Base-by-base conservation (phyloP, 805 yeast species). In the Nakazawaea ernobii region DNA sequence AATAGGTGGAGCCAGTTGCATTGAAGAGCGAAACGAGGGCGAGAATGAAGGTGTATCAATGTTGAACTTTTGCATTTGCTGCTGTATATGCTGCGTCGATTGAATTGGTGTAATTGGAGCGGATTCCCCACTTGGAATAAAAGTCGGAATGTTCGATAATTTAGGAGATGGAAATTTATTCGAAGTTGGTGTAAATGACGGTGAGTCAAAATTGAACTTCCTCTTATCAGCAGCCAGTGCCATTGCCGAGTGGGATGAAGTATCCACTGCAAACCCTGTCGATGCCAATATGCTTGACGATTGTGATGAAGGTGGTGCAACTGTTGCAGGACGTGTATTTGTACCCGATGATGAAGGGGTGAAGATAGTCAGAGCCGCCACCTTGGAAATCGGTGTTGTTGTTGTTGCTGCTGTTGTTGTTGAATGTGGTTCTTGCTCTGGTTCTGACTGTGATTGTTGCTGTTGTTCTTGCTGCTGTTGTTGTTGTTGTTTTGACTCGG, bases 161-260 rank as follows among this genome's bases (percentile, higher is more conserved):
- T 71, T 71, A 2, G 82, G 81, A 11, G 81, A 75, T 51, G 77
- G 58, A 52, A 74, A 72, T 53, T 74, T 75, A 43, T 59, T 55
- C 50, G 29, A 24, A 15, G 56, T 49, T 6, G 87, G 84, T 2
- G 75, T 75, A 52, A 79, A 78, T 2, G 82, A 67, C 0, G 84
- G 80, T 4, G 69, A 62, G 44, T 79, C 79, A 10, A 78, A 73
- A 52, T 79, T 80, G 58, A 80, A 46, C 30, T 38, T 51, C 15
- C 39, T 14, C 37, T 46, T 42, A 2, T 39, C 36, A 10, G 45
- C 33, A 37, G 37, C 29, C 15, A 27, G 37, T 24, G 28, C 6
- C 9, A 47, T 35, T 5, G 46, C 42, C 13, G 52, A 27, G n/a
- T 52, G 46, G 11, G 56, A 33, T 3, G 54, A 41, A 28, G 53